phyloP scores from a whole-genome alignment of 2,329 filamentous ascomycete genomes.

The Leptographium procerum region DNA sequence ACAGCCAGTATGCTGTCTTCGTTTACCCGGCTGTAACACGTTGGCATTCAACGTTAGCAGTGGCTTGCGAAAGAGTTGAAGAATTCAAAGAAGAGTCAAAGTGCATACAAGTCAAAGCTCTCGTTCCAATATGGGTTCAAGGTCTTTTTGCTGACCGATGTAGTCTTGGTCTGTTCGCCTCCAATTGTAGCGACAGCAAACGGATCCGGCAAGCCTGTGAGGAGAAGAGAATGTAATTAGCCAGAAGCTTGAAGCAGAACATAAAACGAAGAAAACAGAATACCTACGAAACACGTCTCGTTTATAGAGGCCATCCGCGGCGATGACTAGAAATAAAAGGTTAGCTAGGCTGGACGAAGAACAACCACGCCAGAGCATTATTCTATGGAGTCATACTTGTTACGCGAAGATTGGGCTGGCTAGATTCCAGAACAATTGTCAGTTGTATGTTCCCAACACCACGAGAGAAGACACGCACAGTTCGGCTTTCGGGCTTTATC shows the following conservation, averaged over 20 bases:
- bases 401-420: constrained; percentile 79
- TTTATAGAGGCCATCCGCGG: constrained; percentile 96
- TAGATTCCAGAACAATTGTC: constrained; percentile 20
- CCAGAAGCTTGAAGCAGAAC: neutral
- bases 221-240: neutral
- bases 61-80: constrained; percentile 1
- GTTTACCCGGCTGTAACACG: constrained; percentile 59
- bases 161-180: constrained; percentile 98
- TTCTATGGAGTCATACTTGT: constrained; percentile 56
- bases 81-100: constrained; percentile 12
- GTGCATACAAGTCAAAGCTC: constrained; percentile 85
- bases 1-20: constrained; percentile 96
- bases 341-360: neutral
- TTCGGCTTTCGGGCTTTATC: neutral
- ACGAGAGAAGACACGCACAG: neutral
- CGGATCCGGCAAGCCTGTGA: constrained; percentile 82
- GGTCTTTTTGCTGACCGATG: constrained; percentile 90
- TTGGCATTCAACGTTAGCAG: neutral
- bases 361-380: constrained; percentile 6
- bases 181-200: constrained; percentile 96
- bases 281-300: constrained; percentile 95
- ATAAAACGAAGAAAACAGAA: neutral
- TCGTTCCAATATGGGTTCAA: constrained; percentile 99
- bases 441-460: neutral
- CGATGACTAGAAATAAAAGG: constrained; percentile 60